phyloP scores from a whole-genome alignment of 768 basidiomycete genomes.

The Clitopilus passeckerianus region DNA sequence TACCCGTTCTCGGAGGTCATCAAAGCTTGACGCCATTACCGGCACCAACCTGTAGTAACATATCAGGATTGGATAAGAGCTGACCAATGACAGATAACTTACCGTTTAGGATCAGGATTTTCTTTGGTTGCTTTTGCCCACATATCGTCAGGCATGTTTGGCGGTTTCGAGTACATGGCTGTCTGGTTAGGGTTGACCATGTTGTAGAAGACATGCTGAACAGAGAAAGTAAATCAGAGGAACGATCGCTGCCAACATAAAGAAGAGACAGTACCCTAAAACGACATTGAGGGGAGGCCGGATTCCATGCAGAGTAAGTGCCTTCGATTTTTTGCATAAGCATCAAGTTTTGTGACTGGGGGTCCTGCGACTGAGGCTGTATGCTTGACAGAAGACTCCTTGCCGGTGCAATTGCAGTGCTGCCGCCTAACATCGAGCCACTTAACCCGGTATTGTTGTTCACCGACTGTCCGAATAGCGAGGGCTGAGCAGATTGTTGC shows the following conservation, averaged over 20 bases:
- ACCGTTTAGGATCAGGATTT: slow-evolving; percentile 82
- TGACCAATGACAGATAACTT: slow-evolving; percentile 12
- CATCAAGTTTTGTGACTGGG: slow-evolving; percentile 51
- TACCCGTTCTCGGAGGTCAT: slow-evolving; percentile 73
- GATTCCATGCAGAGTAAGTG: slow-evolving; percentile 69
- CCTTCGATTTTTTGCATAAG: slow-evolving; percentile 57
- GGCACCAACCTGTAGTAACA: slow-evolving; percentile 57
- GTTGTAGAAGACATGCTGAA: slow-evolving; percentile 81
- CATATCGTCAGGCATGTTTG: slow-evolving; percentile 66
- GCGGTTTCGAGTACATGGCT: slow-evolving; percentile 62
- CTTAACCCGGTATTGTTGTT: slow-evolving; percentile 17
- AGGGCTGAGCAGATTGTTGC: slow-evolving; percentile 15
- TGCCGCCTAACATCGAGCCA: slow-evolving; percentile 14
- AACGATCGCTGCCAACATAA: neutral
- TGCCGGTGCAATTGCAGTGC: slow-evolving; percentile 15
- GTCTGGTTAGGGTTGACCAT: slow-evolving; percentile 69
- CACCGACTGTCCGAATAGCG: slow-evolving; percentile 15
- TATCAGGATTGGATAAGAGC: neutral
- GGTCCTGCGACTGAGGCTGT: slow-evolving; percentile 47
- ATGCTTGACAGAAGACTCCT: slow-evolving; percentile 7
- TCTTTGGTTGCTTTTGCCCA: slow-evolving; percentile 80
- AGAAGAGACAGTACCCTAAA: slow-evolving; percentile 59
- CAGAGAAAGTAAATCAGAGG: neutral
- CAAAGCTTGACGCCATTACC: slow-evolving; percentile 76
- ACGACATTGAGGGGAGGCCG: slow-evolving; percentile 60